Percentiles rank a stretch among this genome's conserved stretches.
phyloP scores from a whole-genome alignment of 2,329 filamentous ascomycete species.

The Orbilia javanica region DNA sequence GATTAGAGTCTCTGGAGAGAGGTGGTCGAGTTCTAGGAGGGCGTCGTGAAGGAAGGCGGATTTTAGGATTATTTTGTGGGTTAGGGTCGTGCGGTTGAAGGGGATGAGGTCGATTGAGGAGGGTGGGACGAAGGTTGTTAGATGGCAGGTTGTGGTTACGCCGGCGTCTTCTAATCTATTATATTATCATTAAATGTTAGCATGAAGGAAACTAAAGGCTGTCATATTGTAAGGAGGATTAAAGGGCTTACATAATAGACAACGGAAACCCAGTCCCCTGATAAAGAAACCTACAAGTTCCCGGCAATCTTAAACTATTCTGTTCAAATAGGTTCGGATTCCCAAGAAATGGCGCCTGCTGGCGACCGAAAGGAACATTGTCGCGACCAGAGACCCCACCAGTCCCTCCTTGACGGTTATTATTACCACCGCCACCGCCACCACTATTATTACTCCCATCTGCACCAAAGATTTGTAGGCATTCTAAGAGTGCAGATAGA shows the following conservation, averaged over 20 bases:
- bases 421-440: constrained; percentile 64
- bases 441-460: constrained; percentile 68
- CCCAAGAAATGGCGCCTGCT: constrained; percentile 5
- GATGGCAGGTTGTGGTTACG: constrained; percentile 87
- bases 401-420: constrained; percentile 62
- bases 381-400: constrained; percentile 66
- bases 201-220: no score
- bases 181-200: not conserved
- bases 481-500: constrained; percentile 87
- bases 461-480: constrained; percentile 92
- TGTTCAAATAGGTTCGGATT: constrained; percentile 56
- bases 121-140: constrained; percentile 85
- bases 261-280: constrained; percentile 80
- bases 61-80: constrained; percentile 92
- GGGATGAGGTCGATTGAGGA: constrained; percentile 82
- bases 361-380: constrained; percentile 60
- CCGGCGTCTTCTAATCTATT: constrained; percentile 83
- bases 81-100: constrained; percentile 81
- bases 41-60: constrained; percentile 69
- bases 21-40: constrained; percentile 71
- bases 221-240: no score
- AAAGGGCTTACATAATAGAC: constrained; percentile 73
- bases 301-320: constrained; percentile 81
- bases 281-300: constrained; percentile 88
- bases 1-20: constrained; percentile 79